Percentiles rank a stretch among this genome's conserved stretches.
Evolutionary conservation across 169 alveolate genomes (phyloP).

Genomic region (Eimeria maxima): DNA sequence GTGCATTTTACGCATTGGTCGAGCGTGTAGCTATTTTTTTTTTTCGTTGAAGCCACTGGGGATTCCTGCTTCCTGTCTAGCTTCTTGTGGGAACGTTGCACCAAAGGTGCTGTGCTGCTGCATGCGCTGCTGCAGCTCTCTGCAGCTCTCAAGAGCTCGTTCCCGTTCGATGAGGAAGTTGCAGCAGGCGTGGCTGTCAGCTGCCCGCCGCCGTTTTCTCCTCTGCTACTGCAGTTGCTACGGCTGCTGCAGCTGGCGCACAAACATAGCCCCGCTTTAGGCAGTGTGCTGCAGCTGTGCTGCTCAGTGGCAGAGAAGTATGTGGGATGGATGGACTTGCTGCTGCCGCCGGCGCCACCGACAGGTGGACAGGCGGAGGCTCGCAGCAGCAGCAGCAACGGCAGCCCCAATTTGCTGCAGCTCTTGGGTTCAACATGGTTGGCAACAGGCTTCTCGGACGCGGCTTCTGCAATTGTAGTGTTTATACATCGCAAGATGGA

Average conservation of each 20-base stretch:
- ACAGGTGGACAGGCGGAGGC: neutral
- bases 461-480: constrained; percentile 73
- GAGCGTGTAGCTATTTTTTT: neutral
- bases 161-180: constrained; percentile 36
- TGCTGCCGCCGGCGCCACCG: constrained; percentile 27
- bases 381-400: constrained; percentile 30
- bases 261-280: constrained; percentile 44
- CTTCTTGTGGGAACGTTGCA: neutral
- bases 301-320: constrained; percentile 69
- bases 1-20: neutral
- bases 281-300: constrained; percentile 62
- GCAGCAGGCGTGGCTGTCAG: neutral
- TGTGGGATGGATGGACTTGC: constrained; percentile 71
- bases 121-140: constrained; percentile 56
- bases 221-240: constrained; percentile 73
- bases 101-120: neutral
- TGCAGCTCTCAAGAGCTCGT: constrained; percentile 57
- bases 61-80: neutral
- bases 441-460: constrained; percentile 55
- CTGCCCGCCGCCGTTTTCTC: constrained; percentile 71
- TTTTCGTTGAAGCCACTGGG: neutral
- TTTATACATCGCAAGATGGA: constrained; percentile 74
- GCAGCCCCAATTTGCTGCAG: constrained; percentile 58
- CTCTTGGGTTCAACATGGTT: constrained; percentile 54
- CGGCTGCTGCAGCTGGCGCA: constrained; percentile 59